Evolutionary conservation across 2,329 filamentous ascomycete genomes (phyloP).

Genomic region (Penicillium sp.): DNA sequence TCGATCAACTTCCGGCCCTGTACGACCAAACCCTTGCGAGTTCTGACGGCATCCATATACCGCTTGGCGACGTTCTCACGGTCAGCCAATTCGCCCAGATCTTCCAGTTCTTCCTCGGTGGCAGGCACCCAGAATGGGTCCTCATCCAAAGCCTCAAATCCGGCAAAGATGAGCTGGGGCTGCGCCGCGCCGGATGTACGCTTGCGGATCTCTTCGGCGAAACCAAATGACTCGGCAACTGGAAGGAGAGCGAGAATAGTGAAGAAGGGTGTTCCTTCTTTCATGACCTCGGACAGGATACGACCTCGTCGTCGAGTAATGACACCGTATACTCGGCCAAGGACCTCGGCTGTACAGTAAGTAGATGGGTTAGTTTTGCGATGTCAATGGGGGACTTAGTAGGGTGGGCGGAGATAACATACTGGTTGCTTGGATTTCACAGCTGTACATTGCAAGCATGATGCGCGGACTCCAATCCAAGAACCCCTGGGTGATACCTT

Average conservation of each 20-base stretch:
- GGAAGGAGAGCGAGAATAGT: conserved; percentile 83
- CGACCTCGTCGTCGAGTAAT: conserved; percentile 87
- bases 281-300: conserved; percentile 84
- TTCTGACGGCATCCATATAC: conserved; percentile 86
- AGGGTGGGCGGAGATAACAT: conserved; percentile 28
- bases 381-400: not conserved
- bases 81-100: conserved; percentile 88
- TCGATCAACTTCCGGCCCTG: conserved; percentile 68
- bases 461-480: conserved; percentile 95
- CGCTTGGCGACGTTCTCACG: conserved; percentile 91
- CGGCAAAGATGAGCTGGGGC: conserved; percentile 87
- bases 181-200: conserved; percentile 83
- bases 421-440: conserved; percentile 93
- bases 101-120: conserved; percentile 93
- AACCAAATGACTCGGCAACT: conserved; percentile 92
- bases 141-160: conserved; percentile 87
- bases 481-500: conserved; percentile 77
- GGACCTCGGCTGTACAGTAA: conserved; percentile 63
- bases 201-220: conserved; percentile 94
- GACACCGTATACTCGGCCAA: conserved; percentile 94
- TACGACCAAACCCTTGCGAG: conserved; percentile 81
- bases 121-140: conserved; percentile 98
- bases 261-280: conserved; percentile 94
- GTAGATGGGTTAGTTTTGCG: conserved; percentile 15
- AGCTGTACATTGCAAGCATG: conserved; percentile 94